Evolutionary conservation across 2,329 filamentous ascomycete genomes (phyloP), one percentile per base, ranked within the genome.

Genomic region (Penicillium sp.): DNA sequence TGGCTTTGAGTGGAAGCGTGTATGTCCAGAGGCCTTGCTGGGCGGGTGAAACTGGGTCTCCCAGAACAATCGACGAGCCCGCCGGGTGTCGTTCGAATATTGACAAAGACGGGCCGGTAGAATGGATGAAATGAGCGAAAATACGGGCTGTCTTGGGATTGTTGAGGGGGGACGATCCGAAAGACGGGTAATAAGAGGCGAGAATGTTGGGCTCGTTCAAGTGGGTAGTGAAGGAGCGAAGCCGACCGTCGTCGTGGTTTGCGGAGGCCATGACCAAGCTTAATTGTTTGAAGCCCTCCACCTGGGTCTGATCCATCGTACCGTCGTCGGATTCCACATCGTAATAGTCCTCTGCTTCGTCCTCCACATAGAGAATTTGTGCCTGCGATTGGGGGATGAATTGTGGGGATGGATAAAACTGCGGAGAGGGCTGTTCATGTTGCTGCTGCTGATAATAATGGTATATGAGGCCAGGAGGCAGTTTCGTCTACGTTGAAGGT

Each of bases 101-200:
- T 1, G 91, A 95, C 65, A 97, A 81, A 57, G 82, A 87, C 0
- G 90, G 88, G 0, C 87, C 91, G 2, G 90, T 95, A 6, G 93
- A 86, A 58, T 89, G 87, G 41, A 97, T 83, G 67, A 96, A 97
- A 69, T 97, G 90, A 67, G 86, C 86, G 67, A 97, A 97, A 6
- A 95, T 84, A 27, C 85, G 81, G 12, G 89, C 86, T 9, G 89
- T 92, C 55, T 86, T 84, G 2, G 83, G 80, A 56, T 96, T 89
- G 58, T 84, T 88, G 25, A 96, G 74, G 28, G 93, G 91, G 33
- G 85, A 86, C 28, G 81, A 81, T 20, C 78, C 72, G 3, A 82
- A 78, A 1, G 82, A 81, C 4, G 86, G 85, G 35, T 78, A 77
- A 59, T 91, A 90, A 2, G 80, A 82, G 12, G 82, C 78, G 40